Percentiles rank a stretch among this genome's conserved stretches.
phyloP scores from a whole-genome alignment of 345 rosid genomes.

The Cardamine chenopodiifolia region DNA sequence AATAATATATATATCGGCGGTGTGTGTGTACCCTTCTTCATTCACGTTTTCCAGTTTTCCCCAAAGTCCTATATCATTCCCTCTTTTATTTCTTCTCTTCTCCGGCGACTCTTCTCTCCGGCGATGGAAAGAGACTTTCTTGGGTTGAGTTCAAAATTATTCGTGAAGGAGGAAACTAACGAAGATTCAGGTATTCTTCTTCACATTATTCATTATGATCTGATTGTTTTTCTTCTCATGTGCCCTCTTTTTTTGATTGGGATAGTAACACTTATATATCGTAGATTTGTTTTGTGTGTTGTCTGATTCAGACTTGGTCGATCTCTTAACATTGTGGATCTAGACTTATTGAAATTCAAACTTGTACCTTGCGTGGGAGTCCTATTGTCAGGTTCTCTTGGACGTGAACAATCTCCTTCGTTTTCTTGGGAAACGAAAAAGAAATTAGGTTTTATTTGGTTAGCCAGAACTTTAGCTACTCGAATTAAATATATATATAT shows the following conservation, averaged over 20 bases:
- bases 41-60: conserved; percentile 5
- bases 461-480: not conserved
- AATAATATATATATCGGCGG: not conserved
- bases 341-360: not conserved
- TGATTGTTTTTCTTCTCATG: not conserved
- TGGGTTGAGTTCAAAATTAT: conserved; percentile 40
- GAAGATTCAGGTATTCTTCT: conserved; percentile 32
- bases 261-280: not conserved
- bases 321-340: not conserved
- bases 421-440: not conserved
- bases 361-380: not conserved
- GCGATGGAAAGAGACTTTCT: conserved; percentile 57
- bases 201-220: not conserved
- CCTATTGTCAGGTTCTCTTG: not conserved
- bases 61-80: not conserved
- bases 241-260: not conserved
- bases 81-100: not conserved
- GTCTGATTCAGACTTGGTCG: no score
- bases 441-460: not conserved
- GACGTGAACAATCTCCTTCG: not conserved
- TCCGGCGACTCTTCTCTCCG: not conserved
- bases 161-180: conserved; percentile 40
- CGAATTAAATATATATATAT: no score
- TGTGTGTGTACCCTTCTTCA: not conserved
- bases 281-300: not conserved